Evolutionary conservation across 148 eudicot genomes (phyloP).

Genomic region (Diospyros lotus): DNA sequence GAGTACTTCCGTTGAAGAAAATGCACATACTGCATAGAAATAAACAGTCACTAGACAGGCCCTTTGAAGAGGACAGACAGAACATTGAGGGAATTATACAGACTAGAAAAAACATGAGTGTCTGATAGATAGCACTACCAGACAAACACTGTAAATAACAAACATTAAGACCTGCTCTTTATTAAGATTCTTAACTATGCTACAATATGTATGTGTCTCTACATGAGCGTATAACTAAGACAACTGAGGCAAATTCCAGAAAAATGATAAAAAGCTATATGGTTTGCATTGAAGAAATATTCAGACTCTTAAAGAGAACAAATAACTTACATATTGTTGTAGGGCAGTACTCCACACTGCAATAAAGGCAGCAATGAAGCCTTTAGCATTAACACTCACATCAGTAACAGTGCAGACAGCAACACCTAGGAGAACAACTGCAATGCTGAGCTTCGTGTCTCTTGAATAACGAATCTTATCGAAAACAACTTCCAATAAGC

Average conservation of each 20-base stretch:
- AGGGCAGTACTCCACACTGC: slow-evolving; percentile 90
- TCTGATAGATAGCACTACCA: not conserved
- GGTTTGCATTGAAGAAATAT: not conserved
- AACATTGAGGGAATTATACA: not conserved
- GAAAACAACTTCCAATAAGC: slow-evolving; percentile 75
- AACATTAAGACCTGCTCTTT: not conserved
- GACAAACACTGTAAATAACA: not conserved
- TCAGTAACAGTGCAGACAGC: slow-evolving; percentile 95
- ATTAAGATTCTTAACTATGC: not conserved
- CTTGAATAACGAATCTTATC: slow-evolving; percentile 92
- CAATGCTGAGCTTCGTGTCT: slow-evolving; percentile 87
- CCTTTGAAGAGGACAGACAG: not conserved
- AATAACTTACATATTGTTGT: slow-evolving; percentile 84
- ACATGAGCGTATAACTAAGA: not conserved
- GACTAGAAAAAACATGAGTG: not conserved
- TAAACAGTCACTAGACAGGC: slow-evolving; percentile 4
- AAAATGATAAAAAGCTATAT: not conserved
- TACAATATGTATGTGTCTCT: not conserved
- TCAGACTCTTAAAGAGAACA: not conserved
- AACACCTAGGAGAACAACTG: slow-evolving; percentile 78
- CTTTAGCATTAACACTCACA: slow-evolving; percentile 86
- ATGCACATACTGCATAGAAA: slow-evolving; percentile 61
- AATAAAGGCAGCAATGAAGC: slow-evolving; percentile 78
- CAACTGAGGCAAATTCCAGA: not conserved
- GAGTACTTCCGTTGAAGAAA: slow-evolving; percentile 71